Evolutionary conservation across 192 early-diverging fungal genomes (phyloP).

Genomic region (Mortierella hygrophila): DNA sequence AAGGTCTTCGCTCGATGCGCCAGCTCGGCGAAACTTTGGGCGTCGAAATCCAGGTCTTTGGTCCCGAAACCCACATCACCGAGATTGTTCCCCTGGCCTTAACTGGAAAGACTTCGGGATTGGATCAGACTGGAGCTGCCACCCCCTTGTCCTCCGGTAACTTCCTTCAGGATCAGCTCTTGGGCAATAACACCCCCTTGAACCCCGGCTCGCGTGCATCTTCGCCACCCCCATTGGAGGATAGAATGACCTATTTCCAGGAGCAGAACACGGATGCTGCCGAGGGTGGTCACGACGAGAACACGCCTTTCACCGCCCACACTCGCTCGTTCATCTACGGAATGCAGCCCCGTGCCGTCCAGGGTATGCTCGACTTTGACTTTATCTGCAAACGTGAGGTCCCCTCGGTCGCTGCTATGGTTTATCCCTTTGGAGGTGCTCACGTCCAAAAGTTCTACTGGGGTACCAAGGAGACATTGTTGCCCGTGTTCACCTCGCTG

Average conservation of each 20-base stretch:
- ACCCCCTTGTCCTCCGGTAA: slow-evolving; percentile 68
- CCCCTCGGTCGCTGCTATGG: slow-evolving; percentile 98
- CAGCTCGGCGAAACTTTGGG: slow-evolving; percentile 93
- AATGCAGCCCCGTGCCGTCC: slow-evolving; percentile 99
- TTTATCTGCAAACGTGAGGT: slow-evolving; percentile 95
- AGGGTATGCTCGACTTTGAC: slow-evolving; percentile 99
- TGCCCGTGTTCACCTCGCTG: slow-evolving; percentile 93
- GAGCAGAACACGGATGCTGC: slow-evolving; percentile 37
- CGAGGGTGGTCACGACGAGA: slow-evolving; percentile 64
- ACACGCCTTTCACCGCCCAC: slow-evolving; percentile 80
- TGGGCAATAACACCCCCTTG: slow-evolving; percentile 58
- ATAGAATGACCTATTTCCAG: slow-evolving; percentile 64
- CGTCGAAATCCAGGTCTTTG: slow-evolving; percentile 95
- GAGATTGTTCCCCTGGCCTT: slow-evolving; percentile 97
- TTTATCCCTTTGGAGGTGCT: slow-evolving; percentile 98
- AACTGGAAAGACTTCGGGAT: slow-evolving; percentile 70
- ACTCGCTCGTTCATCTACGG: slow-evolving; percentile 97
- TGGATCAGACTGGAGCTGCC: slow-evolving; percentile 50
- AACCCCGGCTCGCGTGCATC: slow-evolving; percentile 52
- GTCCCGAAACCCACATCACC: slow-evolving; percentile 98
- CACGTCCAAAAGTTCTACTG: slow-evolving; percentile 99
- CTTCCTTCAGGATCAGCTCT: slow-evolving; percentile 69
- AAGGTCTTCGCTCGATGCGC: slow-evolving; percentile 96
- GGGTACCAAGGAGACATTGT: slow-evolving; percentile 97
- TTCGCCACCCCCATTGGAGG: slow-evolving; percentile 60